A percentile compares a stretch with the other conserved stretches of the same genome.
phyloP scores from a whole-genome alignment of 768 basidiomycete genomes.

The Podaxis mareebaensis region DNA sequence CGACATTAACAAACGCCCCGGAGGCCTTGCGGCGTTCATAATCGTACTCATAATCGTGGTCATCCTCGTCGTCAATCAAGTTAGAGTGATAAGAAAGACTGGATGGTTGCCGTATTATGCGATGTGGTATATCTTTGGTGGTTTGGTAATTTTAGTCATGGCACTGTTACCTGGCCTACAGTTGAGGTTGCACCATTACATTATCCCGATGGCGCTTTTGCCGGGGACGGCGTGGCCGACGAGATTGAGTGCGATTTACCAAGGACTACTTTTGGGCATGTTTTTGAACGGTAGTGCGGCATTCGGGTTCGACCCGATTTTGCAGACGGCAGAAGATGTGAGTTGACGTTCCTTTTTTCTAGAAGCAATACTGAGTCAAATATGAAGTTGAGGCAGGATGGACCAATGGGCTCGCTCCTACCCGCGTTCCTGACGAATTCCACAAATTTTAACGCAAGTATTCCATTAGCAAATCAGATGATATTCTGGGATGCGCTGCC shows the following conservation, averaged over 20 bases:
- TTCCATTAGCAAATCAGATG: slow-evolving; percentile 54
- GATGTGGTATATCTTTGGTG: slow-evolving; percentile 71
- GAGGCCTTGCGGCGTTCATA: slow-evolving; percentile 67
- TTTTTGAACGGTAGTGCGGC: slow-evolving; percentile 80
- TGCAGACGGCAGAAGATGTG: slow-evolving; percentile 75
- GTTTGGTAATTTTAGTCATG: slow-evolving; percentile 63
- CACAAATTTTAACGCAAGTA: slow-evolving; percentile 58
- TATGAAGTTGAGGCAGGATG: slow-evolving; percentile 69
- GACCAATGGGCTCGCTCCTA: slow-evolving; percentile 63
- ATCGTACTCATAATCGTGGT: slow-evolving; percentile 66
- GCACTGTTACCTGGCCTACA: slow-evolving; percentile 67
- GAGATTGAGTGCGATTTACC: slow-evolving; percentile 74
- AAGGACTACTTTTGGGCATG: slow-evolving; percentile 80
- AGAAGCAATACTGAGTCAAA: slow-evolving; percentile 9
- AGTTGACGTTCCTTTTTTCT: slow-evolving; percentile 21
- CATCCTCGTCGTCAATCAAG: slow-evolving; percentile 67
- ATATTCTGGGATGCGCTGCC: slow-evolving; percentile 58
- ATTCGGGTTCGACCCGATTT: slow-evolving; percentile 77
- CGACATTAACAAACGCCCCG: slow-evolving; percentile 64
- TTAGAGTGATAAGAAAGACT: slow-evolving; percentile 80
- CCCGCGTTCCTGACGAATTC: slow-evolving; percentile 77
- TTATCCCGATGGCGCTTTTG: slow-evolving; percentile 71
- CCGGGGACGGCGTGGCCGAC: slow-evolving; percentile 84
- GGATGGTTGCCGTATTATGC: slow-evolving; percentile 81
- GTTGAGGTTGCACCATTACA: slow-evolving; percentile 81